Base-by-base conservation (phyloP, 2,329 filamentous ascomycete species). In the Calonectria leucothoes region DNA sequence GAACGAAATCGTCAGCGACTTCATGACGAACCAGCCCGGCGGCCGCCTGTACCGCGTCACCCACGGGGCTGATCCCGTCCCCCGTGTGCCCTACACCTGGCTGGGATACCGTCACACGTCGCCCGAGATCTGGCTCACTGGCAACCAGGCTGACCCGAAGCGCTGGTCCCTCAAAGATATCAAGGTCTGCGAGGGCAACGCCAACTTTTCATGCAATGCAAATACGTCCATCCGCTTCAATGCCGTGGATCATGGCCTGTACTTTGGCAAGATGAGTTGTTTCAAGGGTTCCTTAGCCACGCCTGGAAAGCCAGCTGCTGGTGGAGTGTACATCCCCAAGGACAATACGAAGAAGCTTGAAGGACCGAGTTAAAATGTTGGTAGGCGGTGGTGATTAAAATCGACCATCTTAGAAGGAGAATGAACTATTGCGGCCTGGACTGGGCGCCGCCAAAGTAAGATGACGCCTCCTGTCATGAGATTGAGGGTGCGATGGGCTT, bases 51-150 rank as follows among this genome's bases (percentile, higher is more conserved):
- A 87, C 84, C 91, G 93, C 74, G 86, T 94, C 65, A 94, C 93
- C 1, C 93, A 95, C 83, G 84, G 83, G 37, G 85, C 89, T 76
- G 94, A 95, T 81, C 91, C 92, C 0, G 90, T 95, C 2, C 92
- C 94, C 0, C 89, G 91, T 48, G 86, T 95, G 39, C 93, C 93
- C 1, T 89, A 92, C 12, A 83, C 91, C 69, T 64, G 89, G 49
- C 81, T 93, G 66, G 89, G 89, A 35, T 95, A 91, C 84, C 85
- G 88, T 45, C 93, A 95, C 82, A 89, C 91, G 25, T 89, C 87
- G 20, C 92, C 93, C 1, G 94, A 95, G 86, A 94, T 92, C 84
- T 94, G 59, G 59, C 39, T 64, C 12, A n/a, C 6, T 14, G 59
- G 59, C 4, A 45, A 45, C 8, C 23, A 27, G 1, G 8, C 39